Conservation (phyloP, 2,329 filamentous ascomycete genomes). For the Blastomyces gilchristii region DNA sequence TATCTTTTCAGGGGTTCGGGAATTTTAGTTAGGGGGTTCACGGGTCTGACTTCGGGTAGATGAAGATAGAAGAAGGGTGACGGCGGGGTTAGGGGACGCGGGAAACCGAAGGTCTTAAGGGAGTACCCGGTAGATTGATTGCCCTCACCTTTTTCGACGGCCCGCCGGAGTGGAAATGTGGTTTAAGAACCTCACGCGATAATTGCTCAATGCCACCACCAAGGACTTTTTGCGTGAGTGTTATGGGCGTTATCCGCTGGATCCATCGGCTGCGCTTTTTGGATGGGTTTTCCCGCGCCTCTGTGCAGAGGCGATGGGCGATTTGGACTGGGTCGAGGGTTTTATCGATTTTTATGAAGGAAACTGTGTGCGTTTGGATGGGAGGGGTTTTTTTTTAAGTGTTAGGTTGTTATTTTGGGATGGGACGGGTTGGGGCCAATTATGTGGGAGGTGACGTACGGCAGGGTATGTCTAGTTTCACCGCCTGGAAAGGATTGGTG, state of each 20-base stretch:
- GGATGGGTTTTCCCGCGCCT: constrained; percentile 42
- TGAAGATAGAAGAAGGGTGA: background rate
- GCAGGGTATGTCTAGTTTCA: constrained; percentile 45
- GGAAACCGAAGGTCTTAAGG: background rate
- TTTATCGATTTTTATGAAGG: constrained; percentile 48
- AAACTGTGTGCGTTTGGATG: constrained; percentile 30
- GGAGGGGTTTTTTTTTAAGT: constrained; percentile 10
- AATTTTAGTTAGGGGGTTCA: background rate
- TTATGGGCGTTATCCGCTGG: constrained; percentile 52
- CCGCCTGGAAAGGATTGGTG: constrained; percentile 41
- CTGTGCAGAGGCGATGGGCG: constrained; percentile 48
- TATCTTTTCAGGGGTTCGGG: background rate
- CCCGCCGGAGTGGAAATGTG: constrained; percentile 48
- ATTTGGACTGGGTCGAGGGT: constrained; percentile 51
- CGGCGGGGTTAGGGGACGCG: background rate
- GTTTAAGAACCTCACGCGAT: constrained; percentile 46
- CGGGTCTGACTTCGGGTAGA: background rate
- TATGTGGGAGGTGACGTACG: constrained; percentile 20
- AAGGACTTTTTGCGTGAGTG: constrained; percentile 47
- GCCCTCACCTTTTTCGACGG: constrained; percentile 43
- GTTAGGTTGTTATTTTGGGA: constrained; percentile 19
- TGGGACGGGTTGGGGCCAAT: background rate
- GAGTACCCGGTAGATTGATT: constrained; percentile 2
- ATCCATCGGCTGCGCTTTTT: constrained; percentile 48
- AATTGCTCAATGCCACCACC: constrained; percentile 48